phyloP scores from a whole-genome alignment of 2,329 filamentous ascomycete genomes.

The Botryotinia calthae region DNA sequence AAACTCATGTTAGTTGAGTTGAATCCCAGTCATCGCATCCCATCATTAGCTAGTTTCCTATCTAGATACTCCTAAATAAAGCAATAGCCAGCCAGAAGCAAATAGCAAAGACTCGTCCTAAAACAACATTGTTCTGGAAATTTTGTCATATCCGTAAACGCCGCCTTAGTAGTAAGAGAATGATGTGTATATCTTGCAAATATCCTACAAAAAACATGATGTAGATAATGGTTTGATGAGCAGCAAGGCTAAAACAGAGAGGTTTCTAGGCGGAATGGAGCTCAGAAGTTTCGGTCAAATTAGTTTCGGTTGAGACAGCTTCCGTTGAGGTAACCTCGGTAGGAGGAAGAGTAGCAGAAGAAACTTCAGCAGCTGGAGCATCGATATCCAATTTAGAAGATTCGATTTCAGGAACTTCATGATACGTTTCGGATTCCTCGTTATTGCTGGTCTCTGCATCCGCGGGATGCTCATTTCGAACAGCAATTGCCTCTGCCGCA shows the following conservation, averaged over 20 bases:
- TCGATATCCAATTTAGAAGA: background rate
- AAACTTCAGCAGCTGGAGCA: background rate
- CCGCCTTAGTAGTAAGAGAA: background rate
- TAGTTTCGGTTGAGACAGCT: background rate
- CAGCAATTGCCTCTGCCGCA: background rate
- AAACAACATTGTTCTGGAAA: background rate
- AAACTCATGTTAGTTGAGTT: background rate
- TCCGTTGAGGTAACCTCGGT: background rate
- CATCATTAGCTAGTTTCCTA: background rate
- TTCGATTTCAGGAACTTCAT: background rate
- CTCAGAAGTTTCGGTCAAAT: background rate
- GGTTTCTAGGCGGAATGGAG: background rate
- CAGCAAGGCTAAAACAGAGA: background rate
- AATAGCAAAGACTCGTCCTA: background rate
- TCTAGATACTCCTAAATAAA: background rate
- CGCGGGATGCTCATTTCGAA: background rate
- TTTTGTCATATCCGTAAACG: background rate
- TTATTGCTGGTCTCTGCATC: background rate
- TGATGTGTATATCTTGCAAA: no score
- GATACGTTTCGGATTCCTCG: background rate
- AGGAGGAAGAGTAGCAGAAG: background rate
- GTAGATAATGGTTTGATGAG: background rate
- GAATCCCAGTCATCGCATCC: background rate
- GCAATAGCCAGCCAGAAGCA: background rate
- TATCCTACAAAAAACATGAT: background rate